These are phyloP conservation scores for Coniferiporia weirii DNA, from an alignment of 1,284 basidiomycete species.

Conservation along the genomic window DNA sequence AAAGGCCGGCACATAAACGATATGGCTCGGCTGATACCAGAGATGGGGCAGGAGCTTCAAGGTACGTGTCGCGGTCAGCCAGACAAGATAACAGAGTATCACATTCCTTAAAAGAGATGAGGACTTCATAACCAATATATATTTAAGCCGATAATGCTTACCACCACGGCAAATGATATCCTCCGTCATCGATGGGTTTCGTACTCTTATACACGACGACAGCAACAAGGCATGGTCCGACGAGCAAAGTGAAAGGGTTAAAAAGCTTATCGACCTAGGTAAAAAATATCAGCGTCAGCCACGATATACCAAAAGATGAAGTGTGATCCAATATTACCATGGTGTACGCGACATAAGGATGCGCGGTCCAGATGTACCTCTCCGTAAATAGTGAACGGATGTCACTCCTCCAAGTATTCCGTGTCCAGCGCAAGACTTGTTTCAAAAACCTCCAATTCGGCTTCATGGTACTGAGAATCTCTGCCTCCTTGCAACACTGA, in stretches of 20 bases:
- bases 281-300: slow-evolving; percentile 10
- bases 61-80: slow-evolving; percentile 80
- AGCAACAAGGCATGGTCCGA: slow-evolving; percentile 74
- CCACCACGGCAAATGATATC: slow-evolving; percentile 90
- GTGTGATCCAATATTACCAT: slow-evolving; percentile 50
- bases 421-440: slow-evolving; percentile 87
- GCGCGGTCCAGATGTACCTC: slow-evolving; percentile 78
- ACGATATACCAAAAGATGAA: slow-evolving; percentile 7
- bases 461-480: slow-evolving; percentile 90
- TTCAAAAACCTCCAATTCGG: slow-evolving; percentile 93
- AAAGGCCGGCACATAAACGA: slow-evolving; percentile 89
- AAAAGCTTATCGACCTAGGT: slow-evolving; percentile 83
- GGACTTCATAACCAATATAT: slow-evolving; percentile 5
- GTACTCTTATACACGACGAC: slow-evolving; percentile 78
- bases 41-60: slow-evolving; percentile 86
- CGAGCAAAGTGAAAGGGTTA: slow-evolving; percentile 84
- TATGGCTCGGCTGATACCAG: slow-evolving; percentile 78
- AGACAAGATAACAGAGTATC: slow-evolving; percentile 67
- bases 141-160: slow-evolving; percentile 35
- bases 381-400: slow-evolving; percentile 85
- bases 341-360: slow-evolving; percentile 88
- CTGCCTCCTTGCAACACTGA: slow-evolving; percentile 86
- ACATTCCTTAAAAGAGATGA: slow-evolving; percentile 55
- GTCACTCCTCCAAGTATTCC: slow-evolving; percentile 91
- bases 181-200: slow-evolving; percentile 60